Conservation (phyloP, 179 eudicot genomes). For the Amaranthus tricolor region DNA sequence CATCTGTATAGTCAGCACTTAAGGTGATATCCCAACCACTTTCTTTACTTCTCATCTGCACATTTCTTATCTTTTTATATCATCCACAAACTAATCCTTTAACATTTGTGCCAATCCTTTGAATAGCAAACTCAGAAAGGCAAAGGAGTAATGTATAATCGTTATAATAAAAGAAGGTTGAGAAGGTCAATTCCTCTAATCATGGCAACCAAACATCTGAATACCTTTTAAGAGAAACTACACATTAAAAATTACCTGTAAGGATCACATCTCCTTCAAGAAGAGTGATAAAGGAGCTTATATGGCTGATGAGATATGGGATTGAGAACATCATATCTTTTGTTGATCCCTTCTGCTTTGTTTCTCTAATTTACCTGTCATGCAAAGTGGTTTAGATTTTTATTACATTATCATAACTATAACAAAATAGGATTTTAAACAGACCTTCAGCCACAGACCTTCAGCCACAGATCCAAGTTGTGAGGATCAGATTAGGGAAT, state of each 20-base stretch:
- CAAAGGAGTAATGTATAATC: too few species aligned
- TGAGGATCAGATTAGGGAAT: slow-evolving; percentile 64
- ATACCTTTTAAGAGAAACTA: neutral
- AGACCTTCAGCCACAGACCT: too few species aligned
- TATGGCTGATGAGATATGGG: slow-evolving; percentile 89
- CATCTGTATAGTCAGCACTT: slow-evolving; percentile 66
- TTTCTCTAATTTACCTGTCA: slow-evolving; percentile 79
- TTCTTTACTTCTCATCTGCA: too few species aligned
- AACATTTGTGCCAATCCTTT: too few species aligned
- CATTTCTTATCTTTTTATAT: too few species aligned
- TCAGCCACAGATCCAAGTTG: slow-evolving; percentile 88
- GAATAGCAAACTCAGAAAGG: too few species aligned
- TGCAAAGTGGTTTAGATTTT: slow-evolving; percentile 14
- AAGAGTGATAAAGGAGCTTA: slow-evolving; percentile 87
- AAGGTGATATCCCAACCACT: slow-evolving; percentile 47
- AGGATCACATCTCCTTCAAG: slow-evolving; percentile 95
- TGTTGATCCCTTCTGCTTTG: slow-evolving; percentile 89
- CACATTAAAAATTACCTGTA: slow-evolving; percentile 49
- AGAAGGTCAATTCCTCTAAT: neutral
- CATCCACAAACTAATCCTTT: too few species aligned
- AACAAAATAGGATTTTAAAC: neutral
- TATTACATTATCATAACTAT: neutral
- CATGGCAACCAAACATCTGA: neutral
- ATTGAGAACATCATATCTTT: slow-evolving; percentile 86
- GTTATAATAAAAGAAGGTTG: too few species aligned